phyloP scores from a whole-genome alignment of 306 rosid genomes.

The Cucumis melo region DNA sequence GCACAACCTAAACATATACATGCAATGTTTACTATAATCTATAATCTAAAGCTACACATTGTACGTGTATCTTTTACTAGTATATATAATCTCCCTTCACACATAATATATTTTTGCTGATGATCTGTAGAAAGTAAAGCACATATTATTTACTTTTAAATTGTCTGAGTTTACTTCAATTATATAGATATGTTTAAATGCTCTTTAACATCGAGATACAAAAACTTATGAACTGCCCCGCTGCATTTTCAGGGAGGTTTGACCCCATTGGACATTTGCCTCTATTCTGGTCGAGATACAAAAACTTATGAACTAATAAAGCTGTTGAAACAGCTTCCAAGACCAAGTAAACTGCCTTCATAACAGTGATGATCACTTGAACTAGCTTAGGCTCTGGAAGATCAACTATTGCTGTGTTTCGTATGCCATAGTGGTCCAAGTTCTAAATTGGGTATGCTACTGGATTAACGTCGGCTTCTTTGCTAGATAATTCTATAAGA shows the following conservation, averaged over 20 bases:
- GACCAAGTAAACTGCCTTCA: conserved; percentile 3
- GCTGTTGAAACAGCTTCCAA: conserved; percentile 58
- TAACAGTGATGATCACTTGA: neutral
- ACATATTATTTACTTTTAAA: neutral
- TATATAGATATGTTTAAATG: neutral
- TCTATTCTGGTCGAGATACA: conserved; percentile 44
- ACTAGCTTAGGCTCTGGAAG: neutral
- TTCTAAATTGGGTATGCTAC: neutral
- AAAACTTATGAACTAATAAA: conserved; percentile 69
- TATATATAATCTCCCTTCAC: too few species aligned
- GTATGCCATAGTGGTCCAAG: neutral
- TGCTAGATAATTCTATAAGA: neutral
- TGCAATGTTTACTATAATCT: too few species aligned
- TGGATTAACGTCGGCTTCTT: neutral
- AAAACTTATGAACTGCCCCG: too few species aligned
- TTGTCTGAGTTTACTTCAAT: neutral
- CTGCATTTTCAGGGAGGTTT: conserved; percentile 57
- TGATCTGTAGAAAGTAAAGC: neutral
- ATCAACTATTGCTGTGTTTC: neutral
- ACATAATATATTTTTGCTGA: neutral
- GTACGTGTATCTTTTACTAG: too few species aligned
- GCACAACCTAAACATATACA: too few species aligned
- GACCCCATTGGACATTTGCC: conserved; percentile 78
- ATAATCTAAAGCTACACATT: too few species aligned
- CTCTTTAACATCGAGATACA: neutral